These are phyloP conservation scores for Paragyromitra xinjiangensis DNA, from an alignment of 495 filamentous ascomycete species.

Conservation along the genomic window DNA sequence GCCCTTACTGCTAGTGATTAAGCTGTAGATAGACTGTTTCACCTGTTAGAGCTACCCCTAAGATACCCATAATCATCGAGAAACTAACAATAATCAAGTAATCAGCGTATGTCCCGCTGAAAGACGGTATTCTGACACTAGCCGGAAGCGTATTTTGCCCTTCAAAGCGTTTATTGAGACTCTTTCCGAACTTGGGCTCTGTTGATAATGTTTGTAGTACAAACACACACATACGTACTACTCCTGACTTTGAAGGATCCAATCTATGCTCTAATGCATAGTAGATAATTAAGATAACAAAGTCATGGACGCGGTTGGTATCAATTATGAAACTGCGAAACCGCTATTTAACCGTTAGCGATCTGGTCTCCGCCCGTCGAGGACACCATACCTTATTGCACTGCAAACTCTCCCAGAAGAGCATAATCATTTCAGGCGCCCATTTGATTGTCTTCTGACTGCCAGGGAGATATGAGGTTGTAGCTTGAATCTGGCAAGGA, in stretches of 20 bases:
- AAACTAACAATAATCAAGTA: conserved; percentile 85
- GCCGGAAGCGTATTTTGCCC: conserved; percentile 86
- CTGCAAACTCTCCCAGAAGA: conserved; percentile 97
- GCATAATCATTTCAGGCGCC: conserved; percentile 94
- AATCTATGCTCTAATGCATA: conserved; percentile 88
- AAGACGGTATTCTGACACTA: conserved; percentile 80
- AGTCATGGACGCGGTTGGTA: conserved; percentile 91
- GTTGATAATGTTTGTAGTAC: conserved; percentile 94
- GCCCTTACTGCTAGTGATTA: conserved; percentile 91
- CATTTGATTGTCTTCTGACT: conserved; percentile 82
- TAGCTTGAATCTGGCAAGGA: conserved; percentile 73
- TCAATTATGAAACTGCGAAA: conserved; percentile 98
- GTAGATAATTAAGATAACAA: conserved; percentile 87
- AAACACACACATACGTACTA: conserved; percentile 96
- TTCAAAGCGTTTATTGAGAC: conserved; percentile 88
- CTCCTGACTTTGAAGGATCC: conserved; percentile 86
- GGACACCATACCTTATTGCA: conserved; percentile 75
- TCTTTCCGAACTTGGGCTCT: conserved; percentile 87
- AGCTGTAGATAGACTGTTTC: conserved; percentile 82
- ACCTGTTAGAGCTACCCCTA: conserved; percentile 56
- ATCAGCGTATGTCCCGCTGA: conserved; percentile 91
- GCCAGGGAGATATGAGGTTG: conserved; percentile 86
- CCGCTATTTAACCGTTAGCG: conserved; percentile 60
- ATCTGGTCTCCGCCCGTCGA: not conserved
- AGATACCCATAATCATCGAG: conserved; percentile 33